phyloP scores from a whole-genome alignment of 2,329 filamentous ascomycete species.

The Fusarium nygamai region DNA sequence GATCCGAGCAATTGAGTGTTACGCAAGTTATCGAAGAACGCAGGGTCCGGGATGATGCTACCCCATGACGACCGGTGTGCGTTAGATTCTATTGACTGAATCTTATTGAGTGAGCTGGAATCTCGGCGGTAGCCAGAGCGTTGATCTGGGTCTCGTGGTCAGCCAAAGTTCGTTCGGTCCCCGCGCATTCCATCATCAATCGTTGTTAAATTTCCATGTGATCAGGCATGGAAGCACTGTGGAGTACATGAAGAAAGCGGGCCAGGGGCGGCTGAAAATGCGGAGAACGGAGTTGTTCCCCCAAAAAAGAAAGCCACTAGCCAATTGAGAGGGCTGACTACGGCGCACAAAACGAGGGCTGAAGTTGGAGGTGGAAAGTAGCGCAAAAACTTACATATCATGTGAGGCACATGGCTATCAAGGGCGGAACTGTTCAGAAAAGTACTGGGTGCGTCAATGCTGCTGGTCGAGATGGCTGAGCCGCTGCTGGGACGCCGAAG shows the following conservation, averaged over 20 bases:
- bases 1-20: conserved; percentile 57
- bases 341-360: conserved; percentile 32
- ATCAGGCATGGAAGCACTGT: conserved; percentile 32
- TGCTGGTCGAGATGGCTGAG: conserved; percentile 47
- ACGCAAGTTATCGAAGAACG: conserved; percentile 52
- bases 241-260: conserved; percentile 39
- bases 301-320: conserved; percentile 30
- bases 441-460: conserved; percentile 41
- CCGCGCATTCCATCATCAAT: conserved; percentile 6
- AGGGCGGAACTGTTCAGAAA: conserved; percentile 44
- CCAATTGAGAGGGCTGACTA: conserved; percentile 29
- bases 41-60: conserved; percentile 47
- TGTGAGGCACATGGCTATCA: conserved; percentile 58
- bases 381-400: conserved; percentile 57
- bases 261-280: conserved; percentile 39
- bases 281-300: conserved; percentile 42
- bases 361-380: conserved; percentile 13
- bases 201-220: conserved; percentile 38
- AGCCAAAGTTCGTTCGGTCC: conserved; percentile 33
- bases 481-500: conserved; percentile 51
- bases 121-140: conserved; percentile 51
- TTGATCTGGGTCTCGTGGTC: conserved; percentile 52
- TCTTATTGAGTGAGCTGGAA: conserved; percentile 45
- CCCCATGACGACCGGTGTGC: conserved; percentile 44
- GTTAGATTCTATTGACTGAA: conserved; percentile 40